Conservation (phyloP, 768 basidiomycete species). For the Cantharellus cinnabarinus region DNA sequence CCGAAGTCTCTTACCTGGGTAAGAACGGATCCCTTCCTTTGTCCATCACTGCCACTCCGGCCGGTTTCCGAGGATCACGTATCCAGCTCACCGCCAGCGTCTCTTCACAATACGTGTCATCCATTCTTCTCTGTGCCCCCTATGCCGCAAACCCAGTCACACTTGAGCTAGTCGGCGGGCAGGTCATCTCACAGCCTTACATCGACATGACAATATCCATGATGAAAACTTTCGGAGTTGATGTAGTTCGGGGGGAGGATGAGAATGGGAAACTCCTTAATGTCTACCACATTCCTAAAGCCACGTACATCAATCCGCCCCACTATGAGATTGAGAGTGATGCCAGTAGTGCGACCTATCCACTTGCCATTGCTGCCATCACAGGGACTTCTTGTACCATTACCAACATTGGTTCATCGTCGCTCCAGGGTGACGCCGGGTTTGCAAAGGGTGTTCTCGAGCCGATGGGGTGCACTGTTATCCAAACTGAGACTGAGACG, state of each 20-base stretch:
- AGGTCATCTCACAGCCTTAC: conserved; percentile 96
- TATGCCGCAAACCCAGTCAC: conserved; percentile 71
- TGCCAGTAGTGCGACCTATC: conserved; percentile 90
- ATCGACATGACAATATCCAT: conserved; percentile 99
- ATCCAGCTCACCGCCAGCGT: conserved; percentile 85
- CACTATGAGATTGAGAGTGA: conserved; percentile 86
- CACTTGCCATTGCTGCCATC: conserved; percentile 89
- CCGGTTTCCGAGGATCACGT: conserved; percentile 60
- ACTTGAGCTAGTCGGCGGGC: conserved; percentile 78
- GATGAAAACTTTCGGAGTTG: conserved; percentile 83
- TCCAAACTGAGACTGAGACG: conserved; percentile 72
- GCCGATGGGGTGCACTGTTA: conserved; percentile 85
- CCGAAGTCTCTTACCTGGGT: conserved; percentile 58
- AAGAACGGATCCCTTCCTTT: conserved; percentile 72
- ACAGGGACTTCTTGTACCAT: conserved; percentile 95
- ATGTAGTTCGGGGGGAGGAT: conserved; percentile 47
- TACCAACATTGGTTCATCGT: conserved; percentile 70
- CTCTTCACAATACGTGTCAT: conserved; percentile 95
- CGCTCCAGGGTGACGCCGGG: conserved; percentile 90
- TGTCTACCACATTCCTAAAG: conserved; percentile 71
- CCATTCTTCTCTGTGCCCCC: conserved; percentile 88
- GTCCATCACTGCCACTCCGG: conserved; percentile 30
- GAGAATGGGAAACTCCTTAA: conserved; percentile 43
- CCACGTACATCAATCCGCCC: conserved; percentile 53
- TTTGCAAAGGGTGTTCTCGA: conserved; percentile 87